Evolutionary conservation across 2,329 filamentous ascomycete genomes (phyloP).

Genomic region (Helminthosporium solani): DNA sequence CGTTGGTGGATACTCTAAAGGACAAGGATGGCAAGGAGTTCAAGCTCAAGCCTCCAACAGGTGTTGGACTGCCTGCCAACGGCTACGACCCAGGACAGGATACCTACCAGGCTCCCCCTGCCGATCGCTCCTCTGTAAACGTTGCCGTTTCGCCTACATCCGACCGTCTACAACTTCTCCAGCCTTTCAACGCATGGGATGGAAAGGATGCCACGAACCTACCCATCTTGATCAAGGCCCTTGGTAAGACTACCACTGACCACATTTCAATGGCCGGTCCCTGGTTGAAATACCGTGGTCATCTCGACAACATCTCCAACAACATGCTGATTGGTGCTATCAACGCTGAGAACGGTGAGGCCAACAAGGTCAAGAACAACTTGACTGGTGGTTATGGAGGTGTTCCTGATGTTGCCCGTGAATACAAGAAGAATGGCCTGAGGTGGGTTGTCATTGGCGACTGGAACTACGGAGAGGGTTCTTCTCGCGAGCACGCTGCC

Average conservation of each 20-base stretch:
- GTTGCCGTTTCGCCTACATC: slow-evolving; percentile 86
- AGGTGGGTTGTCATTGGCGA: slow-evolving; percentile 97
- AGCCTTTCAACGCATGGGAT: slow-evolving; percentile 85
- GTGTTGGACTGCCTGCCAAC: slow-evolving; percentile 72
- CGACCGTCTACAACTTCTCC: slow-evolving; percentile 90
- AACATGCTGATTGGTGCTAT: slow-evolving; percentile 99
- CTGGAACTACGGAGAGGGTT: slow-evolving; percentile 99
- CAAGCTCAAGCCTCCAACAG: slow-evolving; percentile 75
- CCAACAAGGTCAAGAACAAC: slow-evolving; percentile 95
- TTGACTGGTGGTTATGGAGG: slow-evolving; percentile 80
- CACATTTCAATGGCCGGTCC: slow-evolving; percentile 97
- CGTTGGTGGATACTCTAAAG: slow-evolving; percentile 86
- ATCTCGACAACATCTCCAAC: slow-evolving; percentile 99
- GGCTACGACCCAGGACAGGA: slow-evolving; percentile 91
- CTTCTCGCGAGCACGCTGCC: slow-evolving; percentile 96
- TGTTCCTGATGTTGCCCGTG: slow-evolving; percentile 90
- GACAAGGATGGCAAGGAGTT: slow-evolving; percentile 97
- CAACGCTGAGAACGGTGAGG: slow-evolving; percentile 93
- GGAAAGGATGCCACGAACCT: slow-evolving; percentile 83
- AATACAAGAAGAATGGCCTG: slow-evolving; percentile 97
- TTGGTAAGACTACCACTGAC: slow-evolving; percentile 96
- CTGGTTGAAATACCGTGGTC: slow-evolving; percentile 98
- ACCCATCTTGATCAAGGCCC: slow-evolving; percentile 92
- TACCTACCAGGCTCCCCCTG: slow-evolving; percentile 94
- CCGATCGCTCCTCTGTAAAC: slow-evolving; percentile 68